Evolutionary conservation across 805 yeast species (phyloP), one percentile per base, ranked within the genome.

Genomic region (Wickerhamomyces ciferrii): DNA sequence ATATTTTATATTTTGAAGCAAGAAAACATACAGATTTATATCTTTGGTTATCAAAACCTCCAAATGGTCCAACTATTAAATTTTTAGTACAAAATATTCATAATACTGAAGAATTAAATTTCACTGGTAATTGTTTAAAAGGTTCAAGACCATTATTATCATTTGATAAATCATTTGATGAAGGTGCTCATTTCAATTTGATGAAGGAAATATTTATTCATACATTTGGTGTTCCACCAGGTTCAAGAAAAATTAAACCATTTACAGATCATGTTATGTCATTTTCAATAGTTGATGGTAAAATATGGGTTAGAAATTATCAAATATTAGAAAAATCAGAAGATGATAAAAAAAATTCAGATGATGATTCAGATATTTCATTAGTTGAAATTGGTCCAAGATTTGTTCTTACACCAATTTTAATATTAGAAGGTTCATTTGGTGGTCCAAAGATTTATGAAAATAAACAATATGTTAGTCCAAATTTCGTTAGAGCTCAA

Each of bases 381-480:
- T 74, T 94, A 57, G 86, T 94, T 48, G 99, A 94, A 72, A 89
- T 94, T 56, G 99, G 99, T 3, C 99, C 99, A 44, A 80, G 99
- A 66, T 84, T 90, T 54, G 98, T 94, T 31, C 75, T 94, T 72
- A 92, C 98, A 3, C 83, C 85, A 52, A 91, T 94, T 55, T 83
- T 95, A 49, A 81, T 94, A 44, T 75, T 92, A 53, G 98, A 94
- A 71, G 99, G 99, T 42, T 89, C 97, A 2, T 94, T 94, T 59
- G 92, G 97, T 47, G 99, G 99, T 19, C 97, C 98, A 53, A 89
- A 91, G 76, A 90, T 94, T 54, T 94, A 88, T 69, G 98, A 94
- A 62, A 94, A 94, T 73, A 91, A 88, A 73, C 94, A 92, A 68
- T 94, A 87, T 67, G 96, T 94, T 42, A 87, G 96, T 49, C 99